These are phyloP conservation scores for Pseudozyma flocculosa DNA, from an alignment of 1,284 basidiomycete species.

Conservation along the genomic window DNA sequence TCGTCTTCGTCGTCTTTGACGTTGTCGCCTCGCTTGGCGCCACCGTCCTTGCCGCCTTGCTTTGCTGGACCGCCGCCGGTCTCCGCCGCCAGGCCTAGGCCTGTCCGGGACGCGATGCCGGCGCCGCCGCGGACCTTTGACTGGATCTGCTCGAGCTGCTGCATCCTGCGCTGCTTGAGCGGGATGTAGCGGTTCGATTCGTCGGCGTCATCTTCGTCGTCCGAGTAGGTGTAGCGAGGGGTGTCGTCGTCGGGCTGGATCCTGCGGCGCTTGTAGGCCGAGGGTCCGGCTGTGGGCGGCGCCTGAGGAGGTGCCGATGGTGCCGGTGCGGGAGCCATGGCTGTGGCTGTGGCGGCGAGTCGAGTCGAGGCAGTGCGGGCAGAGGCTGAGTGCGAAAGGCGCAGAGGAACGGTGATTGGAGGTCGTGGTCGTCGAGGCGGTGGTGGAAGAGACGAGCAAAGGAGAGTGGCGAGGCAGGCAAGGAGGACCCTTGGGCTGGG, in stretches of 20 bases:
- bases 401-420: no score
- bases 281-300: not conserved
- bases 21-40: conserved; percentile 2
- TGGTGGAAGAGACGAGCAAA: no score
- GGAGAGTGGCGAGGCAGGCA: no score
- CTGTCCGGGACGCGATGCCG: no score
- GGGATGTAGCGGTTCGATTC: conserved; percentile 77
- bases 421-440: no score
- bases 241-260: conserved; percentile 26
- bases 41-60: no score
- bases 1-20: conserved; percentile 62
- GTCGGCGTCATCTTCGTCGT: conserved; percentile 61
- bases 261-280: conserved; percentile 17
- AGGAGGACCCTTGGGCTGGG: no score
- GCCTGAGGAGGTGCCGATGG: not conserved
- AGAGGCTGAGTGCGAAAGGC: no score
- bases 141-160: conserved; percentile 67
- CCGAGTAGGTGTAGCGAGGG: conserved; percentile 41
- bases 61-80: conserved; percentile 63
- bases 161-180: conserved; percentile 78
- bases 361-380: no score
- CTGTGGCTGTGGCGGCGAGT: not conserved
- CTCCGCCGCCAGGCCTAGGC: no score
- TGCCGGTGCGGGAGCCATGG: not conserved
- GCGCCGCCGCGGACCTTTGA: conserved; percentile 7